Base-by-base conservation (phyloP, 139 green algal species). In the Coccomyxa sp. region DNA sequence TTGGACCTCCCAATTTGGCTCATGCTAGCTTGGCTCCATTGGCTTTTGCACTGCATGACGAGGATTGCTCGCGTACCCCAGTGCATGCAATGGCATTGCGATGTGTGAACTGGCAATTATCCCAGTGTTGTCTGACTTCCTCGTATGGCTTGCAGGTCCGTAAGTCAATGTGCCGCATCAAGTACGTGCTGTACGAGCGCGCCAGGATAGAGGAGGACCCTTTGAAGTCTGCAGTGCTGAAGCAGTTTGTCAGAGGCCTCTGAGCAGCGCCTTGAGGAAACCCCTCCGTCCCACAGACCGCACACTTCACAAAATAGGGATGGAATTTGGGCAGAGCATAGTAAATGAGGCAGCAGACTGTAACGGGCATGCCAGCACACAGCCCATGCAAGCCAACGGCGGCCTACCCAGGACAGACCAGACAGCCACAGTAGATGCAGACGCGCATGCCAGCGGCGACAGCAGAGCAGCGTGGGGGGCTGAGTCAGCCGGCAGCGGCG, bases 141-240 rank as follows among this genome's bases (percentile, higher is more conserved):
- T n/a, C n/a, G n/a, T n/a, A n/a, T 55, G 34, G 27, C 41, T 24
- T 64, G 44, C 76, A 81, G 81, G 75, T 84, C 29, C 68, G 35
- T 16, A 84, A 81, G 40, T 81, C 75, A 8, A 84, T 84, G 81
- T 54, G 70, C 8, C 69, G 81, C 31, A 78, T 84, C 55, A 84
- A 84, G 81, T 54, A 68, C 39, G 81, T 84, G 38, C 37, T 84
- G 12, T 72, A 22, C 0, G 81, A 84, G 55, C 76, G 81, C 22
- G 81, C 75, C 12, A 39, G 68, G 31, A 39, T 70, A 7, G 34
- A 73, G 22, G 10, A 44, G 24, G 74, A 80, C 33, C 68, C 69
- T 27, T 40, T 41, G 8, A 58, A 69, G 36, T 36, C 74, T 39
- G 24, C 33, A 24, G 35, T 35, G 29, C 77, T 84, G 35, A 72